Base-by-base conservation (phyloP, 169 alveolate species). In the Besnoitia besnoiti region DNA sequence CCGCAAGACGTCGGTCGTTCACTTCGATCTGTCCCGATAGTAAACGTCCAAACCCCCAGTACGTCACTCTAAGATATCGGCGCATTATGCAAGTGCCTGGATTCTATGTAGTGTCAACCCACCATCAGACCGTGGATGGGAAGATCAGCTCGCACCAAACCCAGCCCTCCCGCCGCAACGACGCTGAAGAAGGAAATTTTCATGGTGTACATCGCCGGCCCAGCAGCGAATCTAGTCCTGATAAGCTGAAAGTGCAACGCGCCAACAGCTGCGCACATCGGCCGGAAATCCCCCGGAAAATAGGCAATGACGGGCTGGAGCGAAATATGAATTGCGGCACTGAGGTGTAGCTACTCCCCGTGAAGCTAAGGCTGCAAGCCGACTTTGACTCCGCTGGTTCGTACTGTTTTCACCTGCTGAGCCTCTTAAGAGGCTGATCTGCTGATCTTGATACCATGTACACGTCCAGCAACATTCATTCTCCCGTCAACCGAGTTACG, bases 121-220 rank as follows among this genome's bases (percentile, higher is more conserved):
- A 92, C 95, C 67, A 76, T 30, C n/a, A 92, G 44, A 3, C 91
- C 95, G 73, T 92, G 95, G 51, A 92, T 92, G 0, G 95, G 95
- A 5, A 92, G 93, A 35, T 92, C 95, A 19, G 93, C 95, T 61
- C 51, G 61, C 47, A 59, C 95, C 79, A 73, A 16, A 39, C 49
- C 19, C 44, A n/a, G 33, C 19, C 84, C 84, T 27, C 84, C 84
- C 16, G 44, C 84, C 30, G 84, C 33, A 21, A 73, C 40, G 33
- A 73, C 33, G 46, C 84, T 44, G 33, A 73, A 14, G 21, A 39
- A 39, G 84, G 33, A 12, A 30, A 73, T 39, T 39, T 73, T 73
- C 84, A 73, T 73, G 30, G 19, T 73, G 33, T 7, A 0, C 40
- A 33, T 7, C 44, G 33, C 84, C 33, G 40, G 16, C 16, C 12